phyloP scores from a whole-genome alignment of 345 rosid genomes.

The Moricandia arvensis region DNA sequence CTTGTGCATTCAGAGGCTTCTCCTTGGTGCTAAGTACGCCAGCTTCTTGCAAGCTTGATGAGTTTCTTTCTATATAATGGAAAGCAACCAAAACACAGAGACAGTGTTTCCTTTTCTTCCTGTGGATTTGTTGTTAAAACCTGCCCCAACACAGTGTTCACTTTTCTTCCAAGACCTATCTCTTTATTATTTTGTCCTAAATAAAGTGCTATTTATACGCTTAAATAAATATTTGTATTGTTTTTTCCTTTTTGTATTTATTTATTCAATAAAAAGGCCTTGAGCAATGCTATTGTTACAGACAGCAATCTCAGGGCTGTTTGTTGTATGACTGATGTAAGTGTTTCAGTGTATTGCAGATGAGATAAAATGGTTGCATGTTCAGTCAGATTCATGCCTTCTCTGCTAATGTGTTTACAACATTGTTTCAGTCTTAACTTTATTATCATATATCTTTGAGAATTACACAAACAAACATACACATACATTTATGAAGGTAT shows the following conservation, averaged over 20 bases:
- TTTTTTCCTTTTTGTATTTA: slow-evolving; percentile 6
- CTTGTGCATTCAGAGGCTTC: slow-evolving; percentile 84
- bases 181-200: slow-evolving; percentile 26
- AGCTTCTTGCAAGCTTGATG: slow-evolving; percentile 89
- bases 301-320: slow-evolving; percentile 1
- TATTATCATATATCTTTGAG: background rate
- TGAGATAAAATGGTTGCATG: background rate
- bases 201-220: slow-evolving; percentile 12
- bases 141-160: background rate
- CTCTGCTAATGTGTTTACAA: background rate
- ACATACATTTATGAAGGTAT: background rate
- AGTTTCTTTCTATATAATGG: slow-evolving; percentile 20
- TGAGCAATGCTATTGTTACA: slow-evolving; percentile 12
- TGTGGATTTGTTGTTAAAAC: slow-evolving; percentile 28
- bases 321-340: slow-evolving; percentile 4
- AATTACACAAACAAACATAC: background rate
- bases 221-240: slow-evolving; percentile 19
- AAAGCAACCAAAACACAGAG: slow-evolving; percentile 22
- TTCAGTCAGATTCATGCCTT: background rate
- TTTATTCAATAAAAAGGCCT: slow-evolving; percentile 25
- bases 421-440: background rate
- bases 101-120: slow-evolving; percentile 13
- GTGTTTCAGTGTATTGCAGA: background rate
- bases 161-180: slow-evolving; percentile 1
- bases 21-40: slow-evolving; percentile 88